A percentile compares a stretch with the other conserved stretches of the same genome.
Evolutionary conservation across 257 asterid species (phyloP).

Genomic region (Phtheirospermum japonicum): DNA sequence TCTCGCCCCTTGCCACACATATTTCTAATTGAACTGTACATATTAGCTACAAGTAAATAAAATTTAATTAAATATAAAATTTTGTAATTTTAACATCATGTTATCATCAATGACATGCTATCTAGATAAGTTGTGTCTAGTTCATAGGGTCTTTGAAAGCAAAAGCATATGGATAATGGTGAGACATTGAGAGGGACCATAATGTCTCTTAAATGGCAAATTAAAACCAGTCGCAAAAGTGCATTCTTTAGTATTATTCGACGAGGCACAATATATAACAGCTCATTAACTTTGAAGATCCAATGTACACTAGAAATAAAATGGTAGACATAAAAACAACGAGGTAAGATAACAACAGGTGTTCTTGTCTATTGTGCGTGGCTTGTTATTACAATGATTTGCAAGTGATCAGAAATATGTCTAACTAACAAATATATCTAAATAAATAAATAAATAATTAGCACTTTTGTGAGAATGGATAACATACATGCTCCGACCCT

Average conservation of each 20-base stretch:
- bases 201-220: slow-evolving; percentile 26
- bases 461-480: no score
- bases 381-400: background rate
- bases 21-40: no score
- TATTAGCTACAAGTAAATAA: no score
- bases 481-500: background rate
- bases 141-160: slow-evolving; percentile 17
- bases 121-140: no score
- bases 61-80: no score
- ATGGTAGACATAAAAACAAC: slow-evolving; percentile 26
- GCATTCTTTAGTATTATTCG: background rate
- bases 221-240: slow-evolving; percentile 8
- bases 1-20: no score
- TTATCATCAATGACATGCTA: no score
- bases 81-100: no score
- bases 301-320: slow-evolving; percentile 3
- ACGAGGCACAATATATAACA: slow-evolving; percentile 4
- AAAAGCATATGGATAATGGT: slow-evolving; percentile 16
- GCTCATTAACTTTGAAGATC: slow-evolving; percentile 17
- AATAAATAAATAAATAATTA: background rate
- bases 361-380: slow-evolving; percentile 25
- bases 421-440: background rate
- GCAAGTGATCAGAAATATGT: background rate
- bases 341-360: slow-evolving; percentile 10
- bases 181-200: slow-evolving; percentile 39